Base-by-base conservation (phyloP, 768 basidiomycete genomes). In the Lactarius indigo region DNA sequence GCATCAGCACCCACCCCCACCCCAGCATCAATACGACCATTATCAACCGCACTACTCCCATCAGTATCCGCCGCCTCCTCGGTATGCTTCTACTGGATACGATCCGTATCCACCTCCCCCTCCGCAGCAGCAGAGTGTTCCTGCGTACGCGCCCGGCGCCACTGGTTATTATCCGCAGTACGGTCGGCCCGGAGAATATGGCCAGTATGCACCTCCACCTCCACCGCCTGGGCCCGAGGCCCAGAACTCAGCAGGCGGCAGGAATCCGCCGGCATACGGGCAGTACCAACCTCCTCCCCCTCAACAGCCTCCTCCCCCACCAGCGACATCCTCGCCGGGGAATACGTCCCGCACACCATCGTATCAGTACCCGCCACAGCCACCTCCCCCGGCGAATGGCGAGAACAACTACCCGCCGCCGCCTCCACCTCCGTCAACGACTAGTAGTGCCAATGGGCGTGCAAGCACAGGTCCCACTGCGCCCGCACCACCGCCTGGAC, bases 81-180 rank as follows among this genome's bases (percentile, higher is more conserved):
- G 69, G 30, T 68, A 70, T 28, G 26, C 69, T 18, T 57, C 69
- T 2, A 15, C 56, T 35, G 39, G 17, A 23, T 65, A 70, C 20
- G 66, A 68, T 9, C 59, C 67, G 5, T 69, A 70, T 61, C 37
- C 35, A 9, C 67, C 67, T 1, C 69, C 69, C n/a, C 66, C 69
- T 47, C 66, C 66, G 35, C 68, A 69, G 30, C 69, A 67, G 57
- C 69, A 70, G 37, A 50, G 59, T 26, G 59, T 68, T 2, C 61
- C 62, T 8, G 30, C 63, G 9, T 63, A 64, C 30, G 56, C 52
- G 12, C 63, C 61, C 28, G 23, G 44, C 17, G 60, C 66, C 10
- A 42, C 61, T 20, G 61, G 55, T 1, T 68, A 68, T 44, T 69
- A 67, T 39, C 17, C 61, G 9, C 61, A 57, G 37, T 69, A 69